phyloP scores from a whole-genome alignment of 2,329 filamentous ascomycete genomes.

The Aspergillus cejpii region DNA sequence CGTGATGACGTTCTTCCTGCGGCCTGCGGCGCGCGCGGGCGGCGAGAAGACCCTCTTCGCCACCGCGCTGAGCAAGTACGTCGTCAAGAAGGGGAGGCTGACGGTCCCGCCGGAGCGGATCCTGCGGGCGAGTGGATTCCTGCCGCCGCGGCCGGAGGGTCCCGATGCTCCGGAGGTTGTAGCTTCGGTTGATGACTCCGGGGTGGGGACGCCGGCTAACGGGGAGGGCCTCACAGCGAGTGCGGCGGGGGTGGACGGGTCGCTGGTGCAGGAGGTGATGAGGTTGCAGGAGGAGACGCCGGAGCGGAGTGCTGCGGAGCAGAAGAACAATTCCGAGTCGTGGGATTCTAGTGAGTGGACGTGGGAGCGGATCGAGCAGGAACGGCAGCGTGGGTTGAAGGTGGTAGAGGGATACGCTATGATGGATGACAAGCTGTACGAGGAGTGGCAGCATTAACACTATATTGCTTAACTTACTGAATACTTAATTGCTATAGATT shows the following conservation, averaged over 20 bases:
- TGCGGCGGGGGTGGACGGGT: slow-evolving; percentile 30
- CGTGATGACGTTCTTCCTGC: slow-evolving; percentile 66
- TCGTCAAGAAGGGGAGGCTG: slow-evolving; percentile 72
- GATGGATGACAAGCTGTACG: slow-evolving; percentile 48
- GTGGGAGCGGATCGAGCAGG: slow-evolving; percentile 55
- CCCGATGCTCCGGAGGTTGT: slow-evolving; percentile 15
- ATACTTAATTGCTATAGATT: not conserved
- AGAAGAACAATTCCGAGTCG: slow-evolving; percentile 27
- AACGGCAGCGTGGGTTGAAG: slow-evolving; percentile 50
- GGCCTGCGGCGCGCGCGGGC: slow-evolving; percentile 40
- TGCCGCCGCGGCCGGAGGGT: slow-evolving; percentile 66
- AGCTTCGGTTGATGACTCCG: slow-evolving; percentile 21
- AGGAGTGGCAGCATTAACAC: slow-evolving; percentile 36
- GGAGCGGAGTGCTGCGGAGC: slow-evolving; percentile 22
- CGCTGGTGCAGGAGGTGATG: slow-evolving; percentile 33
- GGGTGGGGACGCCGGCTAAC: slow-evolving; percentile 28
- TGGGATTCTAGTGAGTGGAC: slow-evolving; percentile 46
- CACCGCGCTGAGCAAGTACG: slow-evolving; percentile 70
- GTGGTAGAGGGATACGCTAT: slow-evolving; percentile 51
- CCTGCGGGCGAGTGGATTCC: slow-evolving; percentile 62
- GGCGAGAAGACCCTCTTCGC: slow-evolving; percentile 61
- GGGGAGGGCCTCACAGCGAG: slow-evolving; percentile 30
- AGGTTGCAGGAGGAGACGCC: slow-evolving; percentile 29
- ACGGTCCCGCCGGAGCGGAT: slow-evolving; percentile 78
- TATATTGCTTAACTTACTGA: not conserved